Evolutionary conservation across 2,329 filamentous ascomycete genomes (phyloP).

Genomic region (Fusarium lateritium): DNA sequence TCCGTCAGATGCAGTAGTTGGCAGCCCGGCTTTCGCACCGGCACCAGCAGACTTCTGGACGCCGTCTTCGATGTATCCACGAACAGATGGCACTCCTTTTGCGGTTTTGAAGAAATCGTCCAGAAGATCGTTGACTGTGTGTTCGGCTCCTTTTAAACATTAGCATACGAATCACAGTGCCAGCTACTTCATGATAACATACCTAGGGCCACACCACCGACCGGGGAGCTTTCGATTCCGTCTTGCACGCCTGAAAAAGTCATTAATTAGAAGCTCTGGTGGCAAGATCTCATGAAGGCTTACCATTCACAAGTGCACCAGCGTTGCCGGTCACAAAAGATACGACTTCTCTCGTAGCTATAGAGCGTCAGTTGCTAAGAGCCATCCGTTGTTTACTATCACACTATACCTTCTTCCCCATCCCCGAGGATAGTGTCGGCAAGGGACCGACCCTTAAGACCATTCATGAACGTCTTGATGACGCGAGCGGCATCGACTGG

Average conservation of each 20-base stretch:
- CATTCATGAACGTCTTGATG: slow-evolving; percentile 12
- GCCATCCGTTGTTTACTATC: accelerated
- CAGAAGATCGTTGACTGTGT: slow-evolving; percentile 4
- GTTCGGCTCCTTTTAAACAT: slow-evolving; percentile 1
- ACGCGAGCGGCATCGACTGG: neutral
- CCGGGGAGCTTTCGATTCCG: slow-evolving; percentile 7
- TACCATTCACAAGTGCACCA: slow-evolving; percentile 13
- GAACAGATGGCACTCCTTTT: slow-evolving; percentile 16
- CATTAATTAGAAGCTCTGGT: neutral
- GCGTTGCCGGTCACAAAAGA: slow-evolving; percentile 18
- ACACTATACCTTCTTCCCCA: slow-evolving; percentile 6
- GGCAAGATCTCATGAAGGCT: neutral
- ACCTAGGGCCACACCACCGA: slow-evolving; percentile 1
- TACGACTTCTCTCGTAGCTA: slow-evolving; percentile 5
- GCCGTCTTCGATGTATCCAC: slow-evolving; percentile 13
- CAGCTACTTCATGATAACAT: neutral
- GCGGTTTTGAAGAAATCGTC: slow-evolving; percentile 16
- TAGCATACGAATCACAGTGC: neutral
- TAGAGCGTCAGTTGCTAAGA: neutral
- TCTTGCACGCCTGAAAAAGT: slow-evolving; percentile 13
- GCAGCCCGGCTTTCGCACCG: neutral
- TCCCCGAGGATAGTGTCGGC: slow-evolving; percentile 7
- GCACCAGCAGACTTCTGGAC: slow-evolving; percentile 1
- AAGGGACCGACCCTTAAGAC: slow-evolving; percentile 4
- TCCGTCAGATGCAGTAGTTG: slow-evolving; percentile 10